phyloP scores from a whole-genome alignment of 2,329 filamentous ascomycete genomes.

The Curvularia hawaiiensis region DNA sequence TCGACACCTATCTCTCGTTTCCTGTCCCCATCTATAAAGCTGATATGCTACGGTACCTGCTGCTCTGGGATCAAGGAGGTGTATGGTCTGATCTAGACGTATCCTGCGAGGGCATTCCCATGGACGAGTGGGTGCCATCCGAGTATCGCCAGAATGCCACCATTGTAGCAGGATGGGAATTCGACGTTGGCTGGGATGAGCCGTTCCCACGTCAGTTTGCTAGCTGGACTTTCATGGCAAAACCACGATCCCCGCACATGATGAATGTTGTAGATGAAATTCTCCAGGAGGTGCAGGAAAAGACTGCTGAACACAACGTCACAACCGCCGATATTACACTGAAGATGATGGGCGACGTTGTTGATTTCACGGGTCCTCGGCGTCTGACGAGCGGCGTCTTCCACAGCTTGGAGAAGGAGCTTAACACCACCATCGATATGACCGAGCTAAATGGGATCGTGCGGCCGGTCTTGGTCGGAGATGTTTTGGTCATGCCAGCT shows the following conservation, averaged over 20 bases:
- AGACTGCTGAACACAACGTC: conserved; percentile 20
- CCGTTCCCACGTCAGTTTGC: conserved; percentile 33
- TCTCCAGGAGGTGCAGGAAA: conserved; percentile 21
- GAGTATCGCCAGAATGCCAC: conserved; percentile 37
- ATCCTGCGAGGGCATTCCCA: conserved; percentile 39
- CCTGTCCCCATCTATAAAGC: conserved; percentile 48
- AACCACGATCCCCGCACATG: conserved; percentile 31
- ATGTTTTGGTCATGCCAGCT: conserved; percentile 32
- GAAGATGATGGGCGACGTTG: conserved; percentile 34
- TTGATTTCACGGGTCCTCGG: conserved; percentile 38
- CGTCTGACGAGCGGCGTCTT: conserved; percentile 33
- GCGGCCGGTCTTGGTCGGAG: conserved; percentile 35
- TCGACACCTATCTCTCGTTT: conserved; percentile 43
- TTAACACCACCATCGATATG: conserved; percentile 21
- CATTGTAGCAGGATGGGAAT: conserved; percentile 49
- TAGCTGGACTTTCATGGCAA: conserved; percentile 41
- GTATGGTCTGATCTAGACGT: conserved; percentile 52
- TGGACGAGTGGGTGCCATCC: conserved; percentile 47
- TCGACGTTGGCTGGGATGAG: conserved; percentile 36
- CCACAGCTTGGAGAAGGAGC: conserved; percentile 27
- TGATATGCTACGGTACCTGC: conserved; percentile 51
- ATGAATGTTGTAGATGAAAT: conserved; percentile 36
- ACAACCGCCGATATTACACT: conserved; percentile 21
- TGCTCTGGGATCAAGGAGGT: conserved; percentile 49
- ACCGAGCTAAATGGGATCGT: conserved; percentile 25